Conservation (phyloP, 1,284 basidiomycete species). For the Ustilago curta region DNA sequence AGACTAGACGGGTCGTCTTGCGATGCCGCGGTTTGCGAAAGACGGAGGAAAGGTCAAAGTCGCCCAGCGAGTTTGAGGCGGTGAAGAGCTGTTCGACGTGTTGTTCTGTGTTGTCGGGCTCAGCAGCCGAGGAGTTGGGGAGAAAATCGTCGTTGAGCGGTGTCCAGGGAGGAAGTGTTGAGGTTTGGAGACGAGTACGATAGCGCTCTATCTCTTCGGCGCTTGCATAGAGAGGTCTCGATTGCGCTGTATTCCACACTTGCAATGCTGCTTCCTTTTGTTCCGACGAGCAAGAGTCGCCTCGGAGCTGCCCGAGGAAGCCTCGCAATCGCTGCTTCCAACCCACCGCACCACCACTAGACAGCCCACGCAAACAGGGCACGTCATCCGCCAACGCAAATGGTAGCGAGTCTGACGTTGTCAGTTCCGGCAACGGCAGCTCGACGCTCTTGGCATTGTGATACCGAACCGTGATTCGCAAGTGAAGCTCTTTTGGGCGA, state of each 20-base stretch:
- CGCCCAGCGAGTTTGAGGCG: not conserved
- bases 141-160: conserved; percentile 15
- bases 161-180: conserved; percentile 22
- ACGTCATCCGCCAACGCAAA: conserved; percentile 42
- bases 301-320: not conserved
- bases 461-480: conserved; percentile 16
- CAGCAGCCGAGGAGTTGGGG: not conserved
- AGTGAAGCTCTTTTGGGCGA: not conserved
- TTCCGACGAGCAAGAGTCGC: not conserved
- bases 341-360: not conserved
- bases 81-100: conserved; percentile 9
- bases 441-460: conserved; percentile 8
- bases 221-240: conserved; percentile 17
- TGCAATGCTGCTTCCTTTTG: not conserved
- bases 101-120: conserved; percentile 4
- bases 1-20: conserved; percentile 13
- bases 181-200: not conserved
- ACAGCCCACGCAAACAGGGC: conserved; percentile 30
- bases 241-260: conserved; percentile 22
- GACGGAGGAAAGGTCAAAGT: conserved; percentile 29
- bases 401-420: conserved; percentile 24
- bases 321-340: not conserved
- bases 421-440: conserved; percentile 19
- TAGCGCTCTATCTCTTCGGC: conserved; percentile 20
- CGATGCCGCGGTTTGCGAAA: conserved; percentile 16